Percentiles rank a stretch among this genome's conserved stretches.
phyloP scores from a whole-genome alignment of 768 basidiomycete species.

The Agaricus blazei region DNA sequence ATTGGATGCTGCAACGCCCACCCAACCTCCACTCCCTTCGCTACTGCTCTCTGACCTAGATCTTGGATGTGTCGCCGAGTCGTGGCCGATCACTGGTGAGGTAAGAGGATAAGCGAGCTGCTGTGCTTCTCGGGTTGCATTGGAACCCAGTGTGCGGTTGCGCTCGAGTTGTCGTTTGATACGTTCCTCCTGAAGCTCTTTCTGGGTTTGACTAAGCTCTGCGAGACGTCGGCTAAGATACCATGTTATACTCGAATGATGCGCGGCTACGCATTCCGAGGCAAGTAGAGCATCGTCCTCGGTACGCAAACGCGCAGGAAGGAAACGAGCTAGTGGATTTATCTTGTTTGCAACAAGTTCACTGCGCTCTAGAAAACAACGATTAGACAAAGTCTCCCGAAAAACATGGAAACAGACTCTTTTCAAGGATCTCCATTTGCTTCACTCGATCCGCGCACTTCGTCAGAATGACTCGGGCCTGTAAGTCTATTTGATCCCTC shows the following conservation, averaged over 20 bases:
- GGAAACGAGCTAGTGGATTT: constrained; percentile 61
- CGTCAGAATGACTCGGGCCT: constrained; percentile 80
- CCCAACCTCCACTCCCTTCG: constrained; percentile 31
- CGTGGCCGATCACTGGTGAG: constrained; percentile 16
- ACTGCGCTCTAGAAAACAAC: constrained; percentile 46
- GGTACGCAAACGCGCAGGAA: constrained; percentile 60
- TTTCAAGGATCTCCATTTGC: constrained; percentile 85
- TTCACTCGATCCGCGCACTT: constrained; percentile 84
- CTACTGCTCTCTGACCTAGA: constrained; percentile 9
- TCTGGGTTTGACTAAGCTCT: constrained; percentile 71
- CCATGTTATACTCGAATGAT: constrained; percentile 91
- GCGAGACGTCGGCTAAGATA: constrained; percentile 80
- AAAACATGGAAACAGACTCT: constrained; percentile 50
- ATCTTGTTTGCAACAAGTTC: constrained; percentile 61
- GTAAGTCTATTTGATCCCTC: constrained; percentile 92
- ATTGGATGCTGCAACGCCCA: constrained; percentile 53
- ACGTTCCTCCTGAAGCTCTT: constrained; percentile 92
- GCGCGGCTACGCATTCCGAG: constrained; percentile 79
- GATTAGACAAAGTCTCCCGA: not conserved
- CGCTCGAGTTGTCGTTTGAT: constrained; percentile 84
- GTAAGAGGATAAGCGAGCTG: constrained; percentile 21
- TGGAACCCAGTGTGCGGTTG: constrained; percentile 75
- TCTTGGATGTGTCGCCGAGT: constrained; percentile 28
- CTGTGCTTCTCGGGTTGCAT: constrained; percentile 61
- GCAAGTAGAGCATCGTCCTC: constrained; percentile 49